These are phyloP conservation scores for Coniochaeta ligniaria DNA, from an alignment of 2,329 filamentous ascomycete species.

Conservation along the genomic window DNA sequence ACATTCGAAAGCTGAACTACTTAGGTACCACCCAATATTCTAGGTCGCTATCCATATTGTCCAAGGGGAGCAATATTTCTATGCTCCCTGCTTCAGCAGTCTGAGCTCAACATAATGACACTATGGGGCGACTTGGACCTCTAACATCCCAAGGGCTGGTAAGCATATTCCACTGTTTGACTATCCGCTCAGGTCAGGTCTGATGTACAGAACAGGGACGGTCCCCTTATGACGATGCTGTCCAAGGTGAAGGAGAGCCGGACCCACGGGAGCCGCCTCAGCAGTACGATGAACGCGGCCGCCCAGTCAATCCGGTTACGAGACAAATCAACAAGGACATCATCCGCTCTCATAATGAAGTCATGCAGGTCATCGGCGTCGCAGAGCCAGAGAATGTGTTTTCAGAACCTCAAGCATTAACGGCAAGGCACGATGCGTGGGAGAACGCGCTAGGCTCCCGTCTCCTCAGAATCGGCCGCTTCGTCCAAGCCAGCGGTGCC, in stretches of 20 bases:
- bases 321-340: constrained; percentile 49
- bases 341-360: constrained; percentile 54
- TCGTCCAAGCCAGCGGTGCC: constrained; percentile 32
- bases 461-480: constrained; percentile 25
- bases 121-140: not conserved
- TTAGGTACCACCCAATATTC: not conserved
- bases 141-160: constrained; percentile 1
- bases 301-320: constrained; percentile 47
- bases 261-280: constrained; percentile 34
- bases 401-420: constrained; percentile 30
- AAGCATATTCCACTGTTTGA: not conserved
- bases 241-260: constrained; percentile 38
- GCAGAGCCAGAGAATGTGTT: constrained; percentile 47
- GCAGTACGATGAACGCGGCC: constrained; percentile 47
- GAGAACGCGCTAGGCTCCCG: constrained; percentile 38
- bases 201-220: constrained; percentile 36
- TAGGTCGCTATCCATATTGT: not conserved
- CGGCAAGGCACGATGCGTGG: constrained; percentile 35
- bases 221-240: constrained; percentile 52
- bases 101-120: not conserved
- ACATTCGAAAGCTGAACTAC: not conserved
- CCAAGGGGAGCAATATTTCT: no score
- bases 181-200: constrained; percentile 1
- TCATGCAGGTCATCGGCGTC: constrained; percentile 56
- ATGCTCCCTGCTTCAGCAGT: not conserved